Percentiles rank a stretch among this genome's conserved stretches.
Evolutionary conservation across 2,329 filamentous ascomycete species (phyloP).

Genomic region (Fusarium piperis): DNA sequence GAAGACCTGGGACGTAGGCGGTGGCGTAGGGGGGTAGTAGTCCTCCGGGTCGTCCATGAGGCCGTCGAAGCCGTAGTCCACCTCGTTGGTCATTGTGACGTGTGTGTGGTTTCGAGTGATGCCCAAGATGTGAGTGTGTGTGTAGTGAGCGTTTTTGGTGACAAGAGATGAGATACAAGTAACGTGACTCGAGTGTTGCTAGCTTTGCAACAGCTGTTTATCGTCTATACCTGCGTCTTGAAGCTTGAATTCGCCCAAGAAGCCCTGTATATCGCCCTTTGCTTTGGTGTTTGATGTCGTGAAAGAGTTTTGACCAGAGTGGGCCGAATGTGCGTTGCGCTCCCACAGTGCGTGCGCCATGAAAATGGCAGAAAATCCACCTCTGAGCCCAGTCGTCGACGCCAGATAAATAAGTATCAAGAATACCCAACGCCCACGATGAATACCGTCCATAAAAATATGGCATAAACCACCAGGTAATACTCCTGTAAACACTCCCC

Average conservation of each 20-base stretch:
- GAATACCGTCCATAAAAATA: neutral
- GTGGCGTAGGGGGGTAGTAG: conserved; percentile 81
- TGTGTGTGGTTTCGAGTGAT: neutral
- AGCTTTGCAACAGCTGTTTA: neutral
- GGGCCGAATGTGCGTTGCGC: conserved; percentile 39
- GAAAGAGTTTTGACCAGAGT: conserved; percentile 44
- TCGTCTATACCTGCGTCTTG: neutral
- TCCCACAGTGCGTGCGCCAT: conserved; percentile 39
- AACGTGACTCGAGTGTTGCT: neutral
- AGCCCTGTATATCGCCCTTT: conserved; percentile 6
- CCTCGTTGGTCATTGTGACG: conserved; percentile 48
- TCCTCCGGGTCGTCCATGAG: conserved; percentile 85
- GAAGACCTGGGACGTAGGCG: conserved; percentile 78
- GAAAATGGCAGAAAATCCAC: conserved; percentile 9
- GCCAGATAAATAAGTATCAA: neutral
- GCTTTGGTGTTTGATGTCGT: conserved; percentile 25
- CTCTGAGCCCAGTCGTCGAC: neutral
- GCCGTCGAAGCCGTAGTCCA: conserved; percentile 52
- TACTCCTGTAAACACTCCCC: neutral
- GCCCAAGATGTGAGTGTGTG: conserved; percentile 5
- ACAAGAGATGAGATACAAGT: neutral
- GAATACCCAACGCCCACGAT: neutral
- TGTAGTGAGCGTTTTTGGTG: neutral
- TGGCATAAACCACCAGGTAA: neutral
- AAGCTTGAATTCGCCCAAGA: neutral